Evolutionary conservation across 192 early-diverging fungal genomes (phyloP).

Genomic region (Dimargaris xerosporica): DNA sequence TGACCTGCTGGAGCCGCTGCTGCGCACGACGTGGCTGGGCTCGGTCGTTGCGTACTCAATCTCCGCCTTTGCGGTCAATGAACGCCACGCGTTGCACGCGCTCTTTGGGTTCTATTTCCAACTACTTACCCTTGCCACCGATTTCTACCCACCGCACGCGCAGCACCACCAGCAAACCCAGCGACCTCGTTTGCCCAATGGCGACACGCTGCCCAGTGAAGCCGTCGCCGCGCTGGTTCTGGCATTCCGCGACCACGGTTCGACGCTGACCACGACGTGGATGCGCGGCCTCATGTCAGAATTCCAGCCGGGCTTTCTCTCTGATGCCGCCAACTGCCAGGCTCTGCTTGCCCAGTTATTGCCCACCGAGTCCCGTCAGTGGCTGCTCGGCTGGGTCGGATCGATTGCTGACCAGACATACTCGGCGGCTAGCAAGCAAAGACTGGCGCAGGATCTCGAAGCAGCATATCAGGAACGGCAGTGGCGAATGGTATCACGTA

Average conservation of each 20-base stretch:
- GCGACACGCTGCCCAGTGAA: slow-evolving; percentile 13
- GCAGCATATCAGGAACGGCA: background rate
- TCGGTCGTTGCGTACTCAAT: background rate
- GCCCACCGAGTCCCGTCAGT: slow-evolving; percentile 28
- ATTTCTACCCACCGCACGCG: slow-evolving; percentile 6
- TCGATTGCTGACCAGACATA: slow-evolving; percentile 27
- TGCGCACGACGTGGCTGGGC: background rate
- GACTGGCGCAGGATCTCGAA: slow-evolving; percentile 25
- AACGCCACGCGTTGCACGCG: background rate
- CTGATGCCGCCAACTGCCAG: slow-evolving; percentile 36
- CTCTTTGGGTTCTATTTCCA: background rate
- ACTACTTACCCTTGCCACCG: slow-evolving; percentile 9
- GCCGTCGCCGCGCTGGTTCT: slow-evolving; percentile 18
- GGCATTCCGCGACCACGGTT: slow-evolving; percentile 25
- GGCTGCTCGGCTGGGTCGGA: slow-evolving; percentile 30
- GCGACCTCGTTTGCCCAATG: background rate
- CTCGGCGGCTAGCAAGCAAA: slow-evolving; percentile 28
- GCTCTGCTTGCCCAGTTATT: slow-evolving; percentile 28
- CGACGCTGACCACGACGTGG: slow-evolving; percentile 23
- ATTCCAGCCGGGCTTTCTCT: slow-evolving; percentile 36
- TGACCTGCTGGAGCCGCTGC: background rate
- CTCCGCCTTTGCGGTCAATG: slow-evolving; percentile 1
- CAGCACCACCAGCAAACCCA: slow-evolving; percentile 12
- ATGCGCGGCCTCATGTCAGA: slow-evolving; percentile 38
- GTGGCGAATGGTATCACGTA: background rate